These are phyloP conservation scores for Candida vartiovaarae DNA, from an alignment of 805 yeast species.

Conservation along the genomic window DNA sequence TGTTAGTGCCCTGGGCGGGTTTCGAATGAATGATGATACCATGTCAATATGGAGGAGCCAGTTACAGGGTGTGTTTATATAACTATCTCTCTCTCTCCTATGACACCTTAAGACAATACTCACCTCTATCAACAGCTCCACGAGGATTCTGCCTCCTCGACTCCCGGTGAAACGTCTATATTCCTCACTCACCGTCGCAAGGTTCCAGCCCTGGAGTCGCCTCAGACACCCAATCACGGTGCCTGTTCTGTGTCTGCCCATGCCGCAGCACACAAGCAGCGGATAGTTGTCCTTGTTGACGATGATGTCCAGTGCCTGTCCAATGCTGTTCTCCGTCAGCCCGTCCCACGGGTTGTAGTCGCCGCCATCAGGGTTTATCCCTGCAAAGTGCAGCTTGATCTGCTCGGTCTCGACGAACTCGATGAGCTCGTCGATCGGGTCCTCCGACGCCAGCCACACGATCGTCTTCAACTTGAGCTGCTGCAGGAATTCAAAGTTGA, in stretches of 20 bases:
- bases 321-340: constrained; percentile 72
- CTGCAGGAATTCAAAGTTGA: constrained; percentile 79
- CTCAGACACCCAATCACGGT: constrained; percentile 93
- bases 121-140: constrained; percentile 71
- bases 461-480: constrained; percentile 71
- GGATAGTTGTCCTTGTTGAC: constrained; percentile 74
- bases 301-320: constrained; percentile 70
- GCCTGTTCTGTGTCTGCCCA: constrained; percentile 98
- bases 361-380: constrained; percentile 71
- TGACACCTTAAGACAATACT: not conserved
- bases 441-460: constrained; percentile 93
- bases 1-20: too few relatives aligned
- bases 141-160: constrained; percentile 85
- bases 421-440: constrained; percentile 82
- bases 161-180: constrained; percentile 91
- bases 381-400: constrained; percentile 76
- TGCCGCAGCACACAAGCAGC: constrained; percentile 87
- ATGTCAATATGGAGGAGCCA: too few relatives aligned
- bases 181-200: constrained; percentile 88
- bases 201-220: constrained; percentile 93
- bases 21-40: too few relatives aligned
- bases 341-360: constrained; percentile 94
- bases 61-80: too few relatives aligned
- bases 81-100: too few relatives aligned
- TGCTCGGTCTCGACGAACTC: constrained; percentile 70